These are phyloP conservation scores for Larix kaempferi DNA, from an alignment of 75 land plant genomes.

Conservation along the genomic window DNA sequence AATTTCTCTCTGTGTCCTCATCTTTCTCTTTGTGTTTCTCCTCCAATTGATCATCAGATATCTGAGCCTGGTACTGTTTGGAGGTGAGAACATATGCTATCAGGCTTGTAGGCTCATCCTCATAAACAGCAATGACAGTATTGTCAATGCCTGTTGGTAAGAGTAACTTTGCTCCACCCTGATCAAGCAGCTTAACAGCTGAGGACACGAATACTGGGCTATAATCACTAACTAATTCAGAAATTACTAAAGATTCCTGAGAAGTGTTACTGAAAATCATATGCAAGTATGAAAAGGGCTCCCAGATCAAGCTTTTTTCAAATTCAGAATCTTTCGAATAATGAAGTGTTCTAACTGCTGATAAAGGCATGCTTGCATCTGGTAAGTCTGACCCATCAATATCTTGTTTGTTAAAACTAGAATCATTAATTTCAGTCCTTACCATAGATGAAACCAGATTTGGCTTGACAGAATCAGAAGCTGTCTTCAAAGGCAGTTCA, in stretches of 20 bases:
- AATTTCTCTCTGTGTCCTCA: conserved; percentile 12
- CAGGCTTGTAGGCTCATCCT: conserved; percentile 67
- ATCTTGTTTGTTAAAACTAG: background rate
- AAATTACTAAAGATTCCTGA: conserved; percentile 9
- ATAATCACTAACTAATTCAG: conserved; percentile 22
- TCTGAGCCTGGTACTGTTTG: conserved; percentile 18
- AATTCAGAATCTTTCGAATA: conserved; percentile 10
- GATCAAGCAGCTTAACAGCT: conserved; percentile 14
- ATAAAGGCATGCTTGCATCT: background rate
- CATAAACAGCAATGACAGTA: conserved; percentile 54
- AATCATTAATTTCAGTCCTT: background rate
- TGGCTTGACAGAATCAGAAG: background rate
- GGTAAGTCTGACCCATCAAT: background rate
- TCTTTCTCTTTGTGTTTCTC: conserved; percentile 23
- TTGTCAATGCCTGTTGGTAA: conserved; percentile 57
- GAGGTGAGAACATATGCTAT: conserved; percentile 64
- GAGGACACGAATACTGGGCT: conserved; percentile 21
- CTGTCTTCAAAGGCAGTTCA: background rate
- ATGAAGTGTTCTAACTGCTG: background rate
- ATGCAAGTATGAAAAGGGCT: conserved; percentile 28
- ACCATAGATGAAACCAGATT: background rate
- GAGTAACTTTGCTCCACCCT: conserved; percentile 57
- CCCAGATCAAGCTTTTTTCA: conserved; percentile 21
- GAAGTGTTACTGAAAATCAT: conserved; percentile 28
- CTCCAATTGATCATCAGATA: conserved; percentile 8